Evolutionary conservation across 345 rosid species (phyloP).

Genomic region (Camelina sativa): DNA sequence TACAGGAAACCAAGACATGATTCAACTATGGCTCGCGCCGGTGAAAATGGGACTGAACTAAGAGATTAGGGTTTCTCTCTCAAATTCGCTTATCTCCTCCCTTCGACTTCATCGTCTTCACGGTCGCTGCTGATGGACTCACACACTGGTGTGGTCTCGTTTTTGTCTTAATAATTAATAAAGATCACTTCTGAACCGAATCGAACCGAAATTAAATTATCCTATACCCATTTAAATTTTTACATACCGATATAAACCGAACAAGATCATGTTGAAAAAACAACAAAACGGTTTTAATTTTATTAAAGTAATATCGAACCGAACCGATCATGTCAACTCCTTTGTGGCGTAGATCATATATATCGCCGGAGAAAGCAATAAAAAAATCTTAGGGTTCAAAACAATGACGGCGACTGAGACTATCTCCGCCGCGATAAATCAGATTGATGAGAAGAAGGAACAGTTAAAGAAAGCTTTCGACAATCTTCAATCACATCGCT

Average conservation of each 20-base stretch:
- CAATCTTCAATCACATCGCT: constrained; percentile 59
- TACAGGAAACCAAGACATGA: constrained; percentile 46
- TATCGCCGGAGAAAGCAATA: constrained; percentile 12
- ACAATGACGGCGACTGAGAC: constrained; percentile 49
- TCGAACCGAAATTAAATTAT: not conserved
- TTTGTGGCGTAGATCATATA: not conserved
- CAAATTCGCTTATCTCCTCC: constrained; percentile 20
- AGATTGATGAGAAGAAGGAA: constrained; percentile 57
- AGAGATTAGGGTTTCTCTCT: constrained; percentile 26
- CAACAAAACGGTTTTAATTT: not conserved
- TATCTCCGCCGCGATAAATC: constrained; percentile 61
- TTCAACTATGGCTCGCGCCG: constrained; percentile 28
- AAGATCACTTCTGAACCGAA: constrained; percentile 5
- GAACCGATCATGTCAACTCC: constrained; percentile 2
- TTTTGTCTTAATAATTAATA: not conserved
- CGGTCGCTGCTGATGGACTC: constrained; percentile 16
- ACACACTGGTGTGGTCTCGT: constrained; percentile 5
- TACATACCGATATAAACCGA: constrained; percentile 1
- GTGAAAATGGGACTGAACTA: constrained; percentile 6
- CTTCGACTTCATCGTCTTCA: constrained; percentile 28
- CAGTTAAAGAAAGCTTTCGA: constrained; percentile 67
- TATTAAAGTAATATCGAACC: not conserved
- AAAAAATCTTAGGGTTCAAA: not conserved
- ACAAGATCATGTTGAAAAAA: not conserved
- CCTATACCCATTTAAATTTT: not conserved